Conservation (phyloP, 257 asterid species). For the Leonotis leonurus region DNA sequence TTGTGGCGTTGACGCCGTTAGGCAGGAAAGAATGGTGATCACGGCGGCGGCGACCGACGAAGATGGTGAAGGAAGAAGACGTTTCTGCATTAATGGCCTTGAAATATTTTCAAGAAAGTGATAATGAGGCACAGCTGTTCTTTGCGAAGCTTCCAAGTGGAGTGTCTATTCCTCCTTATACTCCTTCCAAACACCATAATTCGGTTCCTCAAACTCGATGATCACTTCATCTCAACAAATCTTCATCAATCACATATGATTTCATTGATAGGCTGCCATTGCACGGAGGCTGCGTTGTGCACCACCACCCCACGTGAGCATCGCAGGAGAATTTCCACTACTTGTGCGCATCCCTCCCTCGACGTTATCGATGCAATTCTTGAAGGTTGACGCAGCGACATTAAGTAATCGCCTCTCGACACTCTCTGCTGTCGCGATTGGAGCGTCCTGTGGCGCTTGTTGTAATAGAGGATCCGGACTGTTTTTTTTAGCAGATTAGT, state of each 20-base stretch:
- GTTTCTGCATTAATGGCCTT: slow-evolving; percentile 10
- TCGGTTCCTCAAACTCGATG: slow-evolving; percentile 18
- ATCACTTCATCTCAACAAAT: background rate
- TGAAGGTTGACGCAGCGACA: too few species aligned
- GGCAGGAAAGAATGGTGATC: slow-evolving; percentile 18
- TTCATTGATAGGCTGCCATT: background rate
- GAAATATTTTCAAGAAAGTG: slow-evolving; percentile 17
- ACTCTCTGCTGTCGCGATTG: too few species aligned
- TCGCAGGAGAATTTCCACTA: too few species aligned
- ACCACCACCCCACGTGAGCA: too few species aligned
- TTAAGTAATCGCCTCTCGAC: too few species aligned
- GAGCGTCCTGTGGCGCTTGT: too few species aligned
- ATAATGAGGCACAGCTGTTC: background rate
- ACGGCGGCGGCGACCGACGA: background rate
- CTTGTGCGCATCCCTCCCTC: too few species aligned
- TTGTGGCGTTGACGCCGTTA: slow-evolving; percentile 9
- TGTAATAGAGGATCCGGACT: too few species aligned
- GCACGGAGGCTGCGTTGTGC: too few species aligned
- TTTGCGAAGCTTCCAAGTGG: slow-evolving; percentile 37
- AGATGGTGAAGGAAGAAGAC: background rate
- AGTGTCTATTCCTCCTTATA: slow-evolving; percentile 44
- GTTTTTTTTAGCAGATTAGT: too few species aligned
- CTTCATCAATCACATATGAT: background rate
- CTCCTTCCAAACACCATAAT: slow-evolving; percentile 45
- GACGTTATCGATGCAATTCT: too few species aligned